These are phyloP conservation scores for Dalechampia spathulata DNA, from an alignment of 441 rosid species.

Conservation along the genomic window DNA sequence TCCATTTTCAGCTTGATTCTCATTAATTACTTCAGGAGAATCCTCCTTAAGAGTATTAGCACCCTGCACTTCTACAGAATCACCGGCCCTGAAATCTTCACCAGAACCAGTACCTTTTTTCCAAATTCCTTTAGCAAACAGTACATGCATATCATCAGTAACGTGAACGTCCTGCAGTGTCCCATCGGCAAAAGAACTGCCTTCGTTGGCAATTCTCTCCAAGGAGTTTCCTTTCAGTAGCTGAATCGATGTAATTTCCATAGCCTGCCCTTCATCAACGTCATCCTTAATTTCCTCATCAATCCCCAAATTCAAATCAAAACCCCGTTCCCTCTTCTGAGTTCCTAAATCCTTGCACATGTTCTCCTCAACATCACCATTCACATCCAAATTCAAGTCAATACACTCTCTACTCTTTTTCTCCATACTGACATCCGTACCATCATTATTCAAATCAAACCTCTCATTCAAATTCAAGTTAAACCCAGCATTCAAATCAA, in stretches of 20 bases:
- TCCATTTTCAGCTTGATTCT: conserved; percentile 26
- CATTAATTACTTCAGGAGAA: conserved; percentile 17
- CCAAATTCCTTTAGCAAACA: conserved; percentile 23
- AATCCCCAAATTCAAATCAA: conserved; percentile 78
- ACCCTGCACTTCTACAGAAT: conserved; percentile 8
- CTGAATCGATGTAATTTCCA: conserved; percentile 11
- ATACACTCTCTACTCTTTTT: conserved; percentile 41
- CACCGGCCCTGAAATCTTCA: conserved; percentile 18
- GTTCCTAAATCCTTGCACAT: conserved; percentile 17
- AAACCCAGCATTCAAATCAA: conserved; percentile 71
- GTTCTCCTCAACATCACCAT: conserved; percentile 52
- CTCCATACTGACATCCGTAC: not conserved
- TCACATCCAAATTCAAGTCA: conserved; percentile 76
- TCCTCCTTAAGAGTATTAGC: conserved; percentile 10
- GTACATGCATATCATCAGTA: conserved; percentile 22
- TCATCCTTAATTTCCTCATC: conserved; percentile 47
- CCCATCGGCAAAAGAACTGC: conserved; percentile 18
- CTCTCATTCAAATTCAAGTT: conserved; percentile 56
- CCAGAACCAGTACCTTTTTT: conserved; percentile 22
- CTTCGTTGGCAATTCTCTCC: conserved; percentile 18
- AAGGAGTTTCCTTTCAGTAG: conserved; percentile 17
- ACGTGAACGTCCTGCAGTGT: conserved; percentile 37
- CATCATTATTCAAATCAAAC: conserved; percentile 29
- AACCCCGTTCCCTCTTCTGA: conserved; percentile 37
- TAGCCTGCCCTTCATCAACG: conserved; percentile 15